phyloP scores from a whole-genome alignment of 345 rosid genomes.

The Gossypium longicalyx region DNA sequence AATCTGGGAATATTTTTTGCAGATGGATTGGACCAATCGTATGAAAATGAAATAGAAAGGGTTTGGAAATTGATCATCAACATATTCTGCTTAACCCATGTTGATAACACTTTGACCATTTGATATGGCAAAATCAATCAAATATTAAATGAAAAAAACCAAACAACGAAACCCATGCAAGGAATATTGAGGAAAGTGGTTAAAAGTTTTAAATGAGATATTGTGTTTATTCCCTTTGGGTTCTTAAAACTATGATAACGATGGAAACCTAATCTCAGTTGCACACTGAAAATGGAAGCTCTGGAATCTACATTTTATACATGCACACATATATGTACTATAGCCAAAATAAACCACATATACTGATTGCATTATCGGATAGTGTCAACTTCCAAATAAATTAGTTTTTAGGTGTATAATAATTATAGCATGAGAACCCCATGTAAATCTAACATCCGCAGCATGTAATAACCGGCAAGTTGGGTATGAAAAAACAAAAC shows the following conservation, averaged over 20 bases:
- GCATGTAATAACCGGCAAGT: too few relatives aligned
- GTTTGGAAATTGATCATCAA: not conserved
- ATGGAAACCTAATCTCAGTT: constrained; percentile 7
- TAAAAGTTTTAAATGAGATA: constrained; percentile 11
- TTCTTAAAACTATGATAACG: constrained; percentile 3
- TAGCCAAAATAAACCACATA: not conserved
- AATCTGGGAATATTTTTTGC: constrained; percentile 1
- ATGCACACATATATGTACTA: not conserved
- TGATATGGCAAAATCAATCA: constrained; percentile 10
- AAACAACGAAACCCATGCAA: not conserved
- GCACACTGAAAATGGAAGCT: not conserved
- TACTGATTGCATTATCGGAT: constrained; percentile 2
- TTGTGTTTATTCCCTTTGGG: not conserved
- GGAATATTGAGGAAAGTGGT: constrained; percentile 6
- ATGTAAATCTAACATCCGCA: not conserved
- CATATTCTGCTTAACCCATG: not conserved
- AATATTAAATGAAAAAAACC: not conserved
- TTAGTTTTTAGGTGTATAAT: constrained; percentile 1
- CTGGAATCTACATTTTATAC: not conserved
- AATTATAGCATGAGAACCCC: constrained; percentile 7
- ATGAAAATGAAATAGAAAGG: not conserved
- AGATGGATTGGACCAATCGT: constrained; percentile 6
- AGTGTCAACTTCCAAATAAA: not conserved
- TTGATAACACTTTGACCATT: not conserved
- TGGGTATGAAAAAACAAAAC: too few relatives aligned